Conservation (phyloP, 306 rosid species). For the Pueraria montana region DNA sequence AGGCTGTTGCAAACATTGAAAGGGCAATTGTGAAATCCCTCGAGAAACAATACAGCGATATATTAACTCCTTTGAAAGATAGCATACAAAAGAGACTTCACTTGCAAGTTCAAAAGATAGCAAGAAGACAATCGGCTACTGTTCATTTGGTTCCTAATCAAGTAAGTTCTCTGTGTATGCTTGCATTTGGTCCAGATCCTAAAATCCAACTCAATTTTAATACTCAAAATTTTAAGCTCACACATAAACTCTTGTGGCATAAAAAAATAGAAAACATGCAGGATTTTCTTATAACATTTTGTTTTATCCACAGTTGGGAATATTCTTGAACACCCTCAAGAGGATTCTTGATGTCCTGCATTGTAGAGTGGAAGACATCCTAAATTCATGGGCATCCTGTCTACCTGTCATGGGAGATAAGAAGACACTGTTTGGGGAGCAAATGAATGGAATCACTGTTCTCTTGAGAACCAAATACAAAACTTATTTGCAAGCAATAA, state of each 20-base stretch:
- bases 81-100: constrained; percentile 92
- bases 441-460: constrained; percentile 90
- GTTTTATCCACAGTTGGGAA: constrained; percentile 72
- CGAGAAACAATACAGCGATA: constrained; percentile 89
- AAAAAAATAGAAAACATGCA: neutral
- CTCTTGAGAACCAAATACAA: constrained; percentile 93
- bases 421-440: constrained; percentile 85
- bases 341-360: constrained; percentile 95
- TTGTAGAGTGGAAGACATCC: constrained; percentile 89
- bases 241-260: neutral
- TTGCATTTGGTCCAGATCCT: constrained; percentile 13
- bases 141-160: constrained; percentile 82
- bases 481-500: constrained; percentile 89
- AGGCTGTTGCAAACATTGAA: constrained; percentile 91
- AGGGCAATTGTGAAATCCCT: constrained; percentile 93
- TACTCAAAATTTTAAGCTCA: neutral
- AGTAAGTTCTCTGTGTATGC: constrained; percentile 54
- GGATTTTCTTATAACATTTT: constrained; percentile 32
- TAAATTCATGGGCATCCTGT: constrained; percentile 91
- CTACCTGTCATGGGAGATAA: constrained; percentile 84
- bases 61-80: constrained; percentile 93
- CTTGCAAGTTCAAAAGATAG: constrained; percentile 96
- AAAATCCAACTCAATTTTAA: constrained; percentile 23
- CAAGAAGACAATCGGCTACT: constrained; percentile 89
- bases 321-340: constrained; percentile 89